Conservation (phyloP, 306 rosid genomes). For the Dicorynia guianensis region DNA sequence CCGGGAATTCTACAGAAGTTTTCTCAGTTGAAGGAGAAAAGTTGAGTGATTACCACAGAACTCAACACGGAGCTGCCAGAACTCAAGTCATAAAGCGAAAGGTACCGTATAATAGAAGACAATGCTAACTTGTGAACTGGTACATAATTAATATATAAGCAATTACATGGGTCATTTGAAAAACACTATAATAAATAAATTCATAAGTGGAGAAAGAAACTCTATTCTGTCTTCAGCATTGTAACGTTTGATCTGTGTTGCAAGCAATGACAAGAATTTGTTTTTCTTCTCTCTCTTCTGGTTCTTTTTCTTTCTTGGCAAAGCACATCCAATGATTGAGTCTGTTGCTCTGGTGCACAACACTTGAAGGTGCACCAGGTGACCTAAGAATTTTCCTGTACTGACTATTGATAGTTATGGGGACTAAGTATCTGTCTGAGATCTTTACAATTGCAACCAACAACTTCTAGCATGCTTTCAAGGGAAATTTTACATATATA, state of each 20-base stretch:
- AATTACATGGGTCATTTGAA: neutral
- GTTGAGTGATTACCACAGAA: slow-evolving; percentile 42
- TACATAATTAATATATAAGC: slow-evolving; percentile 17
- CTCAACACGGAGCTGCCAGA: slow-evolving; percentile 56
- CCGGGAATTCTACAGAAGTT: slow-evolving; percentile 67
- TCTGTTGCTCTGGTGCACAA: too few relatives aligned
- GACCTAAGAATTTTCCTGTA: too few relatives aligned
- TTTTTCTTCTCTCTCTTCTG: too few relatives aligned
- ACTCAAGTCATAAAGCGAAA: slow-evolving; percentile 62
- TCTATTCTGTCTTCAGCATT: neutral
- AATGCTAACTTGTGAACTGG: slow-evolving; percentile 24
- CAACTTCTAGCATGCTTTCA: too few relatives aligned
- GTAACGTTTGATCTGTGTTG: too few relatives aligned
- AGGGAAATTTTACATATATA: neutral
- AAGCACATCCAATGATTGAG: too few relatives aligned
- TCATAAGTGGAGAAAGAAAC: slow-evolving; percentile 4
- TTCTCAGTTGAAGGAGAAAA: slow-evolving; percentile 66
- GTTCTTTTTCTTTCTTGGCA: too few relatives aligned
- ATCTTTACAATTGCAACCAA: neutral
- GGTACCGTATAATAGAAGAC: slow-evolving; percentile 48
- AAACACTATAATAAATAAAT: slow-evolving; percentile 10
- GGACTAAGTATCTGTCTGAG: neutral
- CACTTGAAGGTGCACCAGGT: too few relatives aligned
- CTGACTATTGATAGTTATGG: neutral
- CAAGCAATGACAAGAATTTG: too few relatives aligned